A percentile compares a stretch with the other conserved stretches of the same genome.
phyloP scores from a whole-genome alignment of 139 green algal species.

The Chloropicon primus region DNA sequence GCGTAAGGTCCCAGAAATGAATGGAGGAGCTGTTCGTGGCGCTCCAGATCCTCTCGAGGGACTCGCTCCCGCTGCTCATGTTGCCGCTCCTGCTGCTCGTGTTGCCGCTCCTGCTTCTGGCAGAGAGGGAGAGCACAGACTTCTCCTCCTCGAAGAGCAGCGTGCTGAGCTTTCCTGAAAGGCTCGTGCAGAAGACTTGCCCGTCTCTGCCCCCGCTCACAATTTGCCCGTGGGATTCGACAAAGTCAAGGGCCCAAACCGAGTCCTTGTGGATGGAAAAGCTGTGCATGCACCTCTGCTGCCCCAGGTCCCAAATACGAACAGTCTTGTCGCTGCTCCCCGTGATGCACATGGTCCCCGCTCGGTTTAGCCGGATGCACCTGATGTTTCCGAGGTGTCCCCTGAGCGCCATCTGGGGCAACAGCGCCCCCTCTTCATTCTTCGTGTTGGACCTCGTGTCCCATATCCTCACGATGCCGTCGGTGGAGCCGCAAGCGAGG shows the following conservation, averaged over 20 bases:
- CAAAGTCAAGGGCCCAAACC: constrained; percentile 63
- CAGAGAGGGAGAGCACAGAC: constrained; percentile 42
- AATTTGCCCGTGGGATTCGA: constrained; percentile 29
- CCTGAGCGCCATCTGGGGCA: neutral
- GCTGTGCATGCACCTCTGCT: constrained; percentile 63
- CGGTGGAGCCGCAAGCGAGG: constrained; percentile 53
- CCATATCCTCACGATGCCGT: constrained; percentile 19
- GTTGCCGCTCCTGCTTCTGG: neutral
- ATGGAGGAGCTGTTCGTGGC: neutral
- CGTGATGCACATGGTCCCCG: constrained; percentile 53
- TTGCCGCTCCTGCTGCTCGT: neutral
- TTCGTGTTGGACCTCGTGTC: neutral
- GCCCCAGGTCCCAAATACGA: constrained; percentile 76
- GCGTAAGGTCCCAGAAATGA: constrained; percentile 1
- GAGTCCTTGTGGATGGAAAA: constrained; percentile 57
- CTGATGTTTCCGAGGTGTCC: constrained; percentile 16
- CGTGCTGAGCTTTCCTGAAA: constrained; percentile 43
- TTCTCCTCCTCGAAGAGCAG: constrained; percentile 49
- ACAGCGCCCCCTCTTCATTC: neutral
- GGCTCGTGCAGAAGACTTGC: constrained; percentile 36
- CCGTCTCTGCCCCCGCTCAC: constrained; percentile 67
- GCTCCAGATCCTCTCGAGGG: neutral
- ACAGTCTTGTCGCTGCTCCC: constrained; percentile 69
- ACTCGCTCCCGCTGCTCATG: neutral
- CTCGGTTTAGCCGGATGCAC: constrained; percentile 38